Base-by-base conservation (phyloP, 2,329 filamentous ascomycete genomes). In the Esteya vermicola region DNA sequence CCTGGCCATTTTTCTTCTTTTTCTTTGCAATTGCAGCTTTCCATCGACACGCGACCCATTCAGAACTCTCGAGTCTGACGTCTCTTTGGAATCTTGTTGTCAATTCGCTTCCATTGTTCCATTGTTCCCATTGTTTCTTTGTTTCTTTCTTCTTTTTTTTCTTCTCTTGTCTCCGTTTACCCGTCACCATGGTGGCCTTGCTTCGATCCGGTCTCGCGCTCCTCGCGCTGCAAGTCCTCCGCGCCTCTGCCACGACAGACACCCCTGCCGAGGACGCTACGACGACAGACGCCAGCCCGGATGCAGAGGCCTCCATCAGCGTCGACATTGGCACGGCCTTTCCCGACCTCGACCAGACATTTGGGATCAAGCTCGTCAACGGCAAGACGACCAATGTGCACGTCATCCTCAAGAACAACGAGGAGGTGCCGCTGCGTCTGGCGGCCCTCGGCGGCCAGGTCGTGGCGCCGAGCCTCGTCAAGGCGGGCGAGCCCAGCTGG, bases 311-410 rank as follows among this genome's bases (percentile, higher is more conserved):
- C 52, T 63, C 72, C 49, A 59, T 81, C 52, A 74, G 76, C 47
- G 77, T 82, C 58, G 72, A 78, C 40, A 62, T 80, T 51, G 69
- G 70, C 49, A 71, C 79, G 44, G 68, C 67, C 58, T 73, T 77
- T 66, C 63, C 74, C 62, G 67, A 80, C 55, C 58, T 78, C 65
- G 85, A 93, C 66, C 26, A 9, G 21, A 79, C 93, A 61, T 91
- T 95, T 52, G 91, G 89, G 53, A 78, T 96, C 52, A 94, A 93
- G 74, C 78, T 96, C 51, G 75, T 96, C 68, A 98, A 98, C 58
- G 85, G 86, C 54, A 79, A 81, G 49, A 76, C 85, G 32, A 94
- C 86, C 47, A 77, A 83, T 59, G 81, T 86, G 27, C 63, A 93
- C 40, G 65, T 98, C 52, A 78, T 85, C 53, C 70, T 98, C 57